A percentile compares a stretch with the other conserved stretches of the same genome.
These are phyloP conservation scores for Massarina eburnea DNA, from an alignment of 2,329 filamentous ascomycete genomes.

Conservation along the genomic window DNA sequence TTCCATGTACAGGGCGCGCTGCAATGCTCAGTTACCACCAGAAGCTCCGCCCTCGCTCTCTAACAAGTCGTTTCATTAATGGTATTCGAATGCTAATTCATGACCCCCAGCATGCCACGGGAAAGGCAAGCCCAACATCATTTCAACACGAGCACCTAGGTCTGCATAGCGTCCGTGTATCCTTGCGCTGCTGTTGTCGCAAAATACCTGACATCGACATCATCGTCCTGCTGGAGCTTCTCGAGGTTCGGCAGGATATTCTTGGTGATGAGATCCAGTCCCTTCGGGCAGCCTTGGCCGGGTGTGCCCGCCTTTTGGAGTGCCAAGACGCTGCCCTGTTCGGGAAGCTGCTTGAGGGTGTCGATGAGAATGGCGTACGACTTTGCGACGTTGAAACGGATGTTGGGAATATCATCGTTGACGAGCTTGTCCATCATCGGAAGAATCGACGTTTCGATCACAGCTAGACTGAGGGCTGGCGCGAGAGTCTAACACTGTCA, in stretches of 20 bases:
- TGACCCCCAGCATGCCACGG: constrained; percentile 28
- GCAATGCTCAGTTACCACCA: constrained; percentile 21
- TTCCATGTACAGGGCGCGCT: constrained; percentile 15
- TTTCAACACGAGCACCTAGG: constrained; percentile 23
- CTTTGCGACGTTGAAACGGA: constrained; percentile 99
- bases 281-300: constrained; percentile 65
- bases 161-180: constrained; percentile 46
- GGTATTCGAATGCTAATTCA: constrained; percentile 32
- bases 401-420: constrained; percentile 94
- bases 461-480: constrained; percentile 86
- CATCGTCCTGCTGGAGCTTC: constrained; percentile 95
- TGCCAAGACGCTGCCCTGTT: constrained; percentile 81
- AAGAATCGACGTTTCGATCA: constrained; percentile 89
- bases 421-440: constrained; percentile 96
- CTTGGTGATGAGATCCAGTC: constrained; percentile 79
- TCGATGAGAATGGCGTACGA: constrained; percentile 89
- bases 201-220: constrained; percentile 98
- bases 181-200: constrained; percentile 80
- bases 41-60: constrained; percentile 13
- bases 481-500: constrained; percentile 74
- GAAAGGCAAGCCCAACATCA: constrained; percentile 13
- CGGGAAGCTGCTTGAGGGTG: constrained; percentile 87
- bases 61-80: constrained; percentile 30
- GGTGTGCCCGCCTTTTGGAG: constrained; percentile 74
- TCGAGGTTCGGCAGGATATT: constrained; percentile 86